These are phyloP conservation scores for Boletus coccyginus DNA, from an alignment of 768 basidiomycete genomes.

Conservation along the genomic window DNA sequence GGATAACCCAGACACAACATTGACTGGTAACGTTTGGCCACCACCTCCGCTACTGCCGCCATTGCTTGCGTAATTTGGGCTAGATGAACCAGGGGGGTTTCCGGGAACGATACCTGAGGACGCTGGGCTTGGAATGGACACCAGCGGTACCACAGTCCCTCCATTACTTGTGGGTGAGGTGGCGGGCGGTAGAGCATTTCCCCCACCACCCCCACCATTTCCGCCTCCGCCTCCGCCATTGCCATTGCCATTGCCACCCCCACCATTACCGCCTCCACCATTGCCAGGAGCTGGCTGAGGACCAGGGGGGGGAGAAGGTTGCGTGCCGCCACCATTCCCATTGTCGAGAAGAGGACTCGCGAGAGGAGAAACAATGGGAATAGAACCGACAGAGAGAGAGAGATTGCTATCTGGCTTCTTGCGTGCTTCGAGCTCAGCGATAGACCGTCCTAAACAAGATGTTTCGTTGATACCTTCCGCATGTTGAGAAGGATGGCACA, in stretches of 20 bases:
- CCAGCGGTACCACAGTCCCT: background rate
- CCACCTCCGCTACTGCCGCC: background rate
- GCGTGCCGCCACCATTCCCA: background rate
- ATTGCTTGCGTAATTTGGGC: background rate
- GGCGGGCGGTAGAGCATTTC: background rate
- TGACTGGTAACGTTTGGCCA: background rate
- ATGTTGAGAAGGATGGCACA: conserved; percentile 13
- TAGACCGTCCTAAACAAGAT: conserved; percentile 10
- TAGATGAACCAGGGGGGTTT: background rate
- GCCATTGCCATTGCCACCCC: background rate
- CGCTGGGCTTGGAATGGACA: background rate
- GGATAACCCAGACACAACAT: background rate
- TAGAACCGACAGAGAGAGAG: conserved; percentile 27
- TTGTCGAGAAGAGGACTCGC: conserved; percentile 34
- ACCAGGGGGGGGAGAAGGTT: conserved; percentile 4
- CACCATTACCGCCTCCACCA: background rate
- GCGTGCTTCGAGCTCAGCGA: conserved; percentile 32
- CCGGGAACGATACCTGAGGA: background rate
- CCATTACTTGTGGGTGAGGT: conserved; percentile 2
- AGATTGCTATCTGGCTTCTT: conserved; percentile 38
- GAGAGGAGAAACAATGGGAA: conserved; percentile 33
- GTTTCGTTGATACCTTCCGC: conserved; percentile 8
- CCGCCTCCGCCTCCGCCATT: too few species aligned
- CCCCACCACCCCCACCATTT: background rate
- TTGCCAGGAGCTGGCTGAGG: background rate